Percentiles rank a stretch among this genome's conserved stretches.
Conservation (phyloP, 768 basidiomycete species). For the Trametes maxima region DNA sequence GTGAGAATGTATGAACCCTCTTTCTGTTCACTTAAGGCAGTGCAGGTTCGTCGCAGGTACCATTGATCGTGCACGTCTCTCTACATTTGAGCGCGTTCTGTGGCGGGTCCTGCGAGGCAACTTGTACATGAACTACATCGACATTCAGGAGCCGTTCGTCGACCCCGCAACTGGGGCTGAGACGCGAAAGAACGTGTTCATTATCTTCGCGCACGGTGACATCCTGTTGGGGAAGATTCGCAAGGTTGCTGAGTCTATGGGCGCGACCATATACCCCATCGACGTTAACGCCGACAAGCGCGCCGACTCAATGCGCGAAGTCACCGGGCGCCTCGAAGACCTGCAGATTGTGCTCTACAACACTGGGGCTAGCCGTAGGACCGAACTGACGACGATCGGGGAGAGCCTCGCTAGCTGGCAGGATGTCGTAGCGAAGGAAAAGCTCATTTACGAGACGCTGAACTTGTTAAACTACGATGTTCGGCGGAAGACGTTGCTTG, state of each 20-base stretch:
- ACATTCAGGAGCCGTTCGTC: conserved; percentile 90
- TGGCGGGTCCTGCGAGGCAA: conserved; percentile 99
- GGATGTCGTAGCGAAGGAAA: conserved; percentile 94
- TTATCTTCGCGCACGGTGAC: conserved; percentile 98
- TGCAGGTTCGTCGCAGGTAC: conserved; percentile 92
- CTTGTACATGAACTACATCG: conserved; percentile 98
- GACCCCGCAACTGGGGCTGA: conserved; percentile 83
- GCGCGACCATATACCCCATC: conserved; percentile 94
- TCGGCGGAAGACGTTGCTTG: conserved; percentile 90
- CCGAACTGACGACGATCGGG: conserved; percentile 81
- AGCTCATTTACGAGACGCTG: conserved; percentile 92
- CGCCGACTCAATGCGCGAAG: conserved; percentile 85
- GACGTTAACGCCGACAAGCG: conserved; percentile 94
- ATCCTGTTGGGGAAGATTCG: conserved; percentile 94
- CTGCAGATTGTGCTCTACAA: conserved; percentile 87
- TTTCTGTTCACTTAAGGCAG: background rate
- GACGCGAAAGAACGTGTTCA: conserved; percentile 97
- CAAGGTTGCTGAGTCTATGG: conserved; percentile 99
- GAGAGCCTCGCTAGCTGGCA: conserved; percentile 89
- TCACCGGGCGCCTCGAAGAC: conserved; percentile 87
- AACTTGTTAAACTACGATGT: conserved; percentile 96
- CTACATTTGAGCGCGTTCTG: conserved; percentile 94
- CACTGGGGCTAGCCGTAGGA: conserved; percentile 80
- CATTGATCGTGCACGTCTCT: conserved; percentile 87
- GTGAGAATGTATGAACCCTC: conserved; percentile 27